phyloP scores from a whole-genome alignment of 345 rosid genomes.

The Odontarrhena argentea region DNA sequence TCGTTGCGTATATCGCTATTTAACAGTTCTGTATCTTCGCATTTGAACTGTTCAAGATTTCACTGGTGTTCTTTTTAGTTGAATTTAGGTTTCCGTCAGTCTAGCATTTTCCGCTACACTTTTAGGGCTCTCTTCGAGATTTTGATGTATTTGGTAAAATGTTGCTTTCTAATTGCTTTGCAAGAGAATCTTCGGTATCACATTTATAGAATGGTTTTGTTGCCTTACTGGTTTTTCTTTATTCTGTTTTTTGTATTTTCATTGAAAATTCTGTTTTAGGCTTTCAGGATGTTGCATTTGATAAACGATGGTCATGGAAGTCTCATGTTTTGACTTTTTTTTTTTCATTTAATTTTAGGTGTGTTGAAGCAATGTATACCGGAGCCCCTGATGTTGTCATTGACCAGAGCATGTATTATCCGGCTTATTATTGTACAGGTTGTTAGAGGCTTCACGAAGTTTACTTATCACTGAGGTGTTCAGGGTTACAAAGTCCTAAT shows the following conservation, averaged over 20 bases:
- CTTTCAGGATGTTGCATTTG: background rate
- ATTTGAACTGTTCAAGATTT: too few species aligned
- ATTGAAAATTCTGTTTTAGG: background rate
- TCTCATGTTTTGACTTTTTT: background rate
- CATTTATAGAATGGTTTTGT: too few species aligned
- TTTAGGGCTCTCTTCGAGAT: too few species aligned
- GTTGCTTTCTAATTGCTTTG: too few species aligned
- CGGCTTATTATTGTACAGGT: constrained; percentile 99
- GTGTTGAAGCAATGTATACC: constrained; percentile 69
- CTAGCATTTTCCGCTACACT: too few species aligned
- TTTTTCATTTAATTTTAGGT: constrained; percentile 48
- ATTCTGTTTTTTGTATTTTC: constrained; percentile 6
- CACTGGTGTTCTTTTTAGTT: too few species aligned
- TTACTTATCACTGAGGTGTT: background rate
- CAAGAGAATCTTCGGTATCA: too few species aligned
- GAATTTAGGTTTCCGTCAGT: too few species aligned
- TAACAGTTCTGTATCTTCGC: too few species aligned
- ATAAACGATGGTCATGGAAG: background rate
- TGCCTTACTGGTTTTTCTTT: background rate
- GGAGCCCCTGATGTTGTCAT: constrained; percentile 70
- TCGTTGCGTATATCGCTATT: too few species aligned
- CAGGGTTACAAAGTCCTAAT: constrained; percentile 12
- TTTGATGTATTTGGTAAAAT: too few species aligned
- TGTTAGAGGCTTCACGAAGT: constrained; percentile 6
- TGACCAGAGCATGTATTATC: constrained; percentile 82